These are phyloP conservation scores for Eimeria maxima DNA, from an alignment of 169 alveolate species.

Conservation along the genomic window DNA sequence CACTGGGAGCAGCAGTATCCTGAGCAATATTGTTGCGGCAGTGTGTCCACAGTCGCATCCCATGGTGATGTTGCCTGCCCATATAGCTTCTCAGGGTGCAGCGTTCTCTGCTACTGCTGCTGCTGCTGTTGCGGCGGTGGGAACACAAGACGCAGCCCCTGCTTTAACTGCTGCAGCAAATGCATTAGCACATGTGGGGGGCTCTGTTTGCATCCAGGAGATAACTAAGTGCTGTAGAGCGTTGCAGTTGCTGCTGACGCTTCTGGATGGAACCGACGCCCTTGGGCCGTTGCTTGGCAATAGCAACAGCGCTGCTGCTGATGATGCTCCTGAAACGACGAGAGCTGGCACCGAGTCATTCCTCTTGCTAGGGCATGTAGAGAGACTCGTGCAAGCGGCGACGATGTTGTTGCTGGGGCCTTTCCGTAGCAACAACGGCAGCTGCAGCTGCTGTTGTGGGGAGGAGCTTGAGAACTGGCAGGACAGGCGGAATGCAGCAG, in stretches of 20 bases:
- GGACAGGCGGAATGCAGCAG: constrained; percentile 28
- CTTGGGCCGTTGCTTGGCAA: constrained; percentile 10
- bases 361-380: background rate
- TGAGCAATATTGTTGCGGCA: constrained; percentile 48
- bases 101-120: constrained; percentile 24
- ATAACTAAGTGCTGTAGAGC: constrained; percentile 57
- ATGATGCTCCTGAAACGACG: constrained; percentile 5
- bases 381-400: constrained; percentile 23
- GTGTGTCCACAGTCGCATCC: constrained; percentile 30
- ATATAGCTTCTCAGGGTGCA: background rate
- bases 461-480: constrained; percentile 2
- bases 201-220: background rate
- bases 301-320: constrained; percentile 10
- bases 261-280: constrained; percentile 19
- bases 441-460: constrained; percentile 38
- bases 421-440: background rate
- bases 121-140: constrained; percentile 72
- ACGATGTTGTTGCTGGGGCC: constrained; percentile 22
- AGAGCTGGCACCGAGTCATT: constrained; percentile 9
- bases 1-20: constrained; percentile 27
- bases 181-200: background rate
- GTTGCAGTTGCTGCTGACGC: constrained; percentile 46
- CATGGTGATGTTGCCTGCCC: background rate
- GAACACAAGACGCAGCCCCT: constrained; percentile 40
- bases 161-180: constrained; percentile 67